A percentile compares a stretch with the other conserved stretches of the same genome.
phyloP scores from a whole-genome alignment of 2,329 filamentous ascomycete species.

The Colletotrichum sp. region DNA sequence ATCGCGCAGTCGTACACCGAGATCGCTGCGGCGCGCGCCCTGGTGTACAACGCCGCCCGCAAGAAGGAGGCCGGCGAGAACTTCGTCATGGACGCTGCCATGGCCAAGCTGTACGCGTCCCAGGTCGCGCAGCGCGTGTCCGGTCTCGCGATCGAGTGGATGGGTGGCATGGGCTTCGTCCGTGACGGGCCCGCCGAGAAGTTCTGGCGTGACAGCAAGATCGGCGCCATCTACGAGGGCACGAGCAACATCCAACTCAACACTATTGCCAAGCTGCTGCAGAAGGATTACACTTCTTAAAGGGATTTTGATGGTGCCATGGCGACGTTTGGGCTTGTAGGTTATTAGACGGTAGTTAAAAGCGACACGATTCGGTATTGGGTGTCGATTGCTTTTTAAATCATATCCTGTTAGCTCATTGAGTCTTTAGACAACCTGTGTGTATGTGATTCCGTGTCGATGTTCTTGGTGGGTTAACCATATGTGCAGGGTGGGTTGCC shows the following conservation, averaged over 20 bases:
- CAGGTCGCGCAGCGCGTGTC: conserved; percentile 91
- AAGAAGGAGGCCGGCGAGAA: conserved; percentile 98
- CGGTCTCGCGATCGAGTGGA: conserved; percentile 93
- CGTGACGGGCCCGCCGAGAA: conserved; percentile 97
- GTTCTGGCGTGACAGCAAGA: conserved; percentile 97
- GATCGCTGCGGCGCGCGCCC: conserved; percentile 85
- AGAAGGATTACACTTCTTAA: conserved; percentile 63
- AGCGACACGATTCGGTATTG: conserved; percentile 17
- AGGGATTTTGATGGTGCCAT: not conserved
- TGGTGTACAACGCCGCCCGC: conserved; percentile 94
- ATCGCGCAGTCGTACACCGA: conserved; percentile 95
- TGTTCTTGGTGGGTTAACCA: not conserved
- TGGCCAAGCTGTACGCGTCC: conserved; percentile 95
- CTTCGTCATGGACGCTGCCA: conserved; percentile 94
- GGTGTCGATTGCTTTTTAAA: not conserved
- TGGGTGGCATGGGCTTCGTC: conserved; percentile 99
- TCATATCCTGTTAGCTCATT: not conserved
- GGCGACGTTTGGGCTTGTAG: not conserved
- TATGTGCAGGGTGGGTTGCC: not conserved
- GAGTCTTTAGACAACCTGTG: not conserved
- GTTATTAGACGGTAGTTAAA: conserved; percentile 17
- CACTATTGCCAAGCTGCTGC: conserved; percentile 67
- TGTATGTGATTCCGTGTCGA: not conserved
- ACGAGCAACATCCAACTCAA: conserved; percentile 78
- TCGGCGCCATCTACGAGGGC: conserved; percentile 96